Evolutionary conservation across 306 rosid genomes (phyloP).

Genomic region (Astragalus membranaceus): DNA sequence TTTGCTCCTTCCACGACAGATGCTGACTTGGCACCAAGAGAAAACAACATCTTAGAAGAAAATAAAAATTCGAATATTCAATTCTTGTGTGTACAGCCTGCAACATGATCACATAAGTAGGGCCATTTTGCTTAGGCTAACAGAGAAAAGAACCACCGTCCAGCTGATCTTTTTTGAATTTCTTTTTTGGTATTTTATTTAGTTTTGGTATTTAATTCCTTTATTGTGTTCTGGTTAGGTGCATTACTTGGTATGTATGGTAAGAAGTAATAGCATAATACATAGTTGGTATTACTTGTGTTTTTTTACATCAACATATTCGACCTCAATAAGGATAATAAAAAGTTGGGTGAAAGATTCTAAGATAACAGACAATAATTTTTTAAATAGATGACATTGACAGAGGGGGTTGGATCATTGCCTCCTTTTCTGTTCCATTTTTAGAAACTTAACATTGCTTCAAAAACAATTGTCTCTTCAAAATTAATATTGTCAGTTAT

Average conservation of each 20-base stretch:
- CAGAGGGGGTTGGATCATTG: too few relatives aligned
- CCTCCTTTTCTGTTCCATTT: too few relatives aligned
- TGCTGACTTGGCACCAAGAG: slow-evolving; percentile 52
- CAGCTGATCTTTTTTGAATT: slow-evolving; percentile 26
- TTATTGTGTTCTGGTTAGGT: slow-evolving; percentile 14
- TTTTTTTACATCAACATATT: neutral
- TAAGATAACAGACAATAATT: too few relatives aligned
- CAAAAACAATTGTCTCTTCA: too few relatives aligned
- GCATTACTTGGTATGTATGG: slow-evolving; percentile 32
- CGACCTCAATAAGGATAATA: neutral
- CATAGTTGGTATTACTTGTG: slow-evolving; percentile 27
- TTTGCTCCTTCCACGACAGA: slow-evolving; percentile 40
- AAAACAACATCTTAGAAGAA: neutral
- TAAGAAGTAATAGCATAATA: neutral
- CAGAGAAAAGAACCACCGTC: slow-evolving; percentile 39
- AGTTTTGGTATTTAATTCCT: slow-evolving; percentile 8
- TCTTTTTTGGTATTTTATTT: neutral
- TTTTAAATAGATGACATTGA: too few relatives aligned
- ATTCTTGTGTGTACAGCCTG: slow-evolving; percentile 22
- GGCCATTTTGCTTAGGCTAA: slow-evolving; percentile 41
- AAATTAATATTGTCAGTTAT: too few relatives aligned
- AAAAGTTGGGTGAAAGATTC: neutral
- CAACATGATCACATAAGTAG: slow-evolving; percentile 30
- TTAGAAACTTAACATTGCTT: too few relatives aligned
- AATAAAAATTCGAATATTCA: slow-evolving; percentile 2